phyloP scores from a whole-genome alignment of 2,329 filamentous ascomycete genomes.

The Penicillium sp. region DNA sequence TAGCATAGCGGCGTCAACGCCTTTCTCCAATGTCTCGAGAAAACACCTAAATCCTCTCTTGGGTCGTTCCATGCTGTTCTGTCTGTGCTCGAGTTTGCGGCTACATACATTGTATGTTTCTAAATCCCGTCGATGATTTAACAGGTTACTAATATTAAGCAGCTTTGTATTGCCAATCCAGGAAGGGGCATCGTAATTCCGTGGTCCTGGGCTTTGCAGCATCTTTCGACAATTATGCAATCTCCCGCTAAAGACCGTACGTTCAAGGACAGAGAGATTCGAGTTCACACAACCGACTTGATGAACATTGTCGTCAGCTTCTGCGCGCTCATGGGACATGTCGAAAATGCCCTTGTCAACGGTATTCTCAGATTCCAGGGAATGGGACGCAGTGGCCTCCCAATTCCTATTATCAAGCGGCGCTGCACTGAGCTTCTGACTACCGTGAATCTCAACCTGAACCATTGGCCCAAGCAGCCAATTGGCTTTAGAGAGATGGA shows the following conservation, averaged over 20 bases:
- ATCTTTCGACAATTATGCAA: slow-evolving; percentile 10
- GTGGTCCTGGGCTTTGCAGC: slow-evolving; percentile 13
- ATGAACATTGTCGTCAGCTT: background rate
- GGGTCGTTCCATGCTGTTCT: slow-evolving; percentile 8
- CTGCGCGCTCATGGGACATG: slow-evolving; percentile 4
- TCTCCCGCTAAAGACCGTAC: background rate
- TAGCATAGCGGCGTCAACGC: background rate
- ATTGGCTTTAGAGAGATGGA: slow-evolving; percentile 2
- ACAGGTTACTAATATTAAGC: background rate
- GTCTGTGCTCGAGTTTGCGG: slow-evolving; percentile 13
- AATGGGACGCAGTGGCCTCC: background rate
- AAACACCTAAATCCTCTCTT: background rate
- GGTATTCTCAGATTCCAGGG: slow-evolving; percentile 1
- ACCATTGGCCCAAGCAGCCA: slow-evolving; percentile 5
- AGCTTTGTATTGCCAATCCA: slow-evolving; percentile 13
- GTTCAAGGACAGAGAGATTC: background rate
- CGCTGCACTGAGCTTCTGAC: slow-evolving; percentile 13
- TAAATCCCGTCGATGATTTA: background rate
- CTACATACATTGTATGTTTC: slow-evolving; percentile 9
- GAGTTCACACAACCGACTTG: background rate
- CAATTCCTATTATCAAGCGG: slow-evolving; percentile 1
- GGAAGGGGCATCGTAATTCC: slow-evolving; percentile 10
- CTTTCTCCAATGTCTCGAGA: slow-evolving; percentile 2
- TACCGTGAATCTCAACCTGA: slow-evolving; percentile 11
- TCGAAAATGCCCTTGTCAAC: background rate